Conservation (phyloP, 371 early-diverging fungal genomes). For the Rhizopus stolonifer region DNA sequence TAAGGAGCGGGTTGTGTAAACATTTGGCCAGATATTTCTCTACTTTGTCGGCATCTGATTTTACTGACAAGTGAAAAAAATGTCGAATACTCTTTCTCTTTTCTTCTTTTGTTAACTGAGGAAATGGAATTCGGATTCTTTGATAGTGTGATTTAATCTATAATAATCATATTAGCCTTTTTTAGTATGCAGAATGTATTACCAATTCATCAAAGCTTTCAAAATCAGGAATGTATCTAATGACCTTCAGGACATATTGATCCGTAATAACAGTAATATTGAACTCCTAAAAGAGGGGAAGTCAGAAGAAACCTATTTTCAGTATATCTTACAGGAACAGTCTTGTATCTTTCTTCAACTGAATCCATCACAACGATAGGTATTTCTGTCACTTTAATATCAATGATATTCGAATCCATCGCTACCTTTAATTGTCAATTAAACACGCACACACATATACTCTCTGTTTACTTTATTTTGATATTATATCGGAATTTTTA, state of each 20-base stretch:
- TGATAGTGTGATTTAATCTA: conserved; percentile 46
- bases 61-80: conserved; percentile 23
- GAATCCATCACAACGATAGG: conserved; percentile 27
- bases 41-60: conserved; percentile 46
- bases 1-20: conserved; percentile 29
- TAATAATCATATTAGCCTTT: neutral
- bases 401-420: conserved; percentile 17
- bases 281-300: conserved; percentile 25
- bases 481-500: too few relatives aligned
- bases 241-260: conserved; percentile 42
- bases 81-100: conserved; percentile 40
- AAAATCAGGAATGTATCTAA: conserved; percentile 62
- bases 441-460: conserved; percentile 5
- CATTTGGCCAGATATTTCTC: conserved; percentile 45
- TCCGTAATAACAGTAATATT: conserved; percentile 56
- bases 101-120: conserved; percentile 28
- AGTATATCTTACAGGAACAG: conserved; percentile 18
- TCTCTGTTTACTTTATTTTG: neutral
- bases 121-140: conserved; percentile 46
- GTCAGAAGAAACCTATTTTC: neutral
- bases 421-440: too few relatives aligned
- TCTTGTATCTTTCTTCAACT: conserved; percentile 19
- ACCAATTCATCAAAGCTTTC: conserved; percentile 62
- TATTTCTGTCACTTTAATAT: conserved; percentile 22
- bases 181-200: conserved; percentile 8